phyloP scores from a whole-genome alignment of 1,284 basidiomycete species.

The Laetiporus sulphureus region DNA sequence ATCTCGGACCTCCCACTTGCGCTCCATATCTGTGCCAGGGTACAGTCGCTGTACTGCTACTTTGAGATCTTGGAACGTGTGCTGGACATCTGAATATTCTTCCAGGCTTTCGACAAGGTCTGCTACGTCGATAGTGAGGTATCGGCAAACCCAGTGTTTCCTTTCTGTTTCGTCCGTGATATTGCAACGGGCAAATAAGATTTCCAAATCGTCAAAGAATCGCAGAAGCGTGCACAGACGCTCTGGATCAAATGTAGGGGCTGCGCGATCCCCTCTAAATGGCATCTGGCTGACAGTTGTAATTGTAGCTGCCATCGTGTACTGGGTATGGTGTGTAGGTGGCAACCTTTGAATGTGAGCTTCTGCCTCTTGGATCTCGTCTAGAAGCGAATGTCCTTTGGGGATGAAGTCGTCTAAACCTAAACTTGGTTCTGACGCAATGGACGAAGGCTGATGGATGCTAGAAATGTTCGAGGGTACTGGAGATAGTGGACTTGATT shows the following conservation, averaged over 20 bases:
- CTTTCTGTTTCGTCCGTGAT: slow-evolving; percentile 2
- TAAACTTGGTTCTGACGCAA: too few species aligned
- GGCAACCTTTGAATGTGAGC: too few species aligned
- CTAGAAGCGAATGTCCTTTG: too few species aligned
- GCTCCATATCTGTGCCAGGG: slow-evolving; percentile 7
- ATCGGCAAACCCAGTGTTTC: slow-evolving; percentile 4
- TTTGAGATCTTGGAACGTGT: slow-evolving; percentile 4
- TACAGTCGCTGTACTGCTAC: slow-evolving; percentile 6
- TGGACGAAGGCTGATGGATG: too few species aligned
- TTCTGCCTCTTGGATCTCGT: too few species aligned
- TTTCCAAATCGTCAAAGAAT: slow-evolving; percentile 11
- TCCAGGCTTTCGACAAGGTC: slow-evolving; percentile 6
- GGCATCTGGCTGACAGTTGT: too few species aligned
- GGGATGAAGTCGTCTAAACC: too few species aligned
- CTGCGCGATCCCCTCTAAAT: slow-evolving; percentile 1
- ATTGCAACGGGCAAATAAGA: slow-evolving; percentile 2
- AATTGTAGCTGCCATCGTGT: too few species aligned
- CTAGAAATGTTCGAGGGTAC: too few species aligned
- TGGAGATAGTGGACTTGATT: too few species aligned
- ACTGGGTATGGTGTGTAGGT: too few species aligned
- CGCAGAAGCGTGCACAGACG: slow-evolving; percentile 5
- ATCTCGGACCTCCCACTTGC: too few species aligned
- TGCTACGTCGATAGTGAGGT: slow-evolving; percentile 3
- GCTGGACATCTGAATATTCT: neutral
- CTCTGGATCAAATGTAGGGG: slow-evolving; percentile 7